Conservation (phyloP, 768 basidiomycete genomes). For the Phylloporus rhodoxanthus region DNA sequence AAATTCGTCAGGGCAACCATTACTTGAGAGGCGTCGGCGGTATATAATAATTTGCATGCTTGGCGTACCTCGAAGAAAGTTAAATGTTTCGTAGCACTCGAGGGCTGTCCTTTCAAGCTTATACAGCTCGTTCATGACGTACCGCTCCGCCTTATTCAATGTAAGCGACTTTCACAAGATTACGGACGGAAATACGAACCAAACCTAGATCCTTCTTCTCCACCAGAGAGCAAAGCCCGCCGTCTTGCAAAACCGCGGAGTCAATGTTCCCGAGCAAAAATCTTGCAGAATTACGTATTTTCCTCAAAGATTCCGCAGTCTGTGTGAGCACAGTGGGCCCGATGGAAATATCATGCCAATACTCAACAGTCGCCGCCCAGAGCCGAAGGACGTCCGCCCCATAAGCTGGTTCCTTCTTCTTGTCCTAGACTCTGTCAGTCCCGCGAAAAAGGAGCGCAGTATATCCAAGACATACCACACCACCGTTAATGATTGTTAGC, state of each 20-base stretch:
- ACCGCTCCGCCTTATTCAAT: conserved; percentile 63
- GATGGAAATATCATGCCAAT: conserved; percentile 82
- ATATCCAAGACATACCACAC: conserved; percentile 44
- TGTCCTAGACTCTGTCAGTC: conserved; percentile 39
- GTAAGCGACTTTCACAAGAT: conserved; percentile 5
- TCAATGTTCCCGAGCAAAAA: conserved; percentile 82
- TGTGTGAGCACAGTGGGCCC: conserved; percentile 73
- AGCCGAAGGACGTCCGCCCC: conserved; percentile 83
- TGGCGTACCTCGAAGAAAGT: conserved; percentile 73
- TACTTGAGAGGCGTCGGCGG: conserved; percentile 41
- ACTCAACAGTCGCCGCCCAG: conserved; percentile 91
- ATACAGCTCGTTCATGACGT: conserved; percentile 80
- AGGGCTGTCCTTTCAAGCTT: conserved; percentile 61
- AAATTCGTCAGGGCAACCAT: conserved; percentile 70
- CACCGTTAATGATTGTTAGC: conserved; percentile 71
- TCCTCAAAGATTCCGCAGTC: conserved; percentile 68
- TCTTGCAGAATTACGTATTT: conserved; percentile 78
- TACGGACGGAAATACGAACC: conserved; percentile 37
- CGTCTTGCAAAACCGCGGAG: conserved; percentile 12
- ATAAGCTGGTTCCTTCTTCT: conserved; percentile 69
- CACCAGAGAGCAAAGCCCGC: background rate
- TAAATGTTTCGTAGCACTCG: conserved; percentile 64
- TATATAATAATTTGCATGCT: background rate
- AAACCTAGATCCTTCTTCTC: conserved; percentile 49
- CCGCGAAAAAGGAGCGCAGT: background rate